Percentiles rank a stretch among this genome's conserved stretches.
Evolutionary conservation across 768 basidiomycete species (phyloP).

Genomic region (Polyporus arcularius): DNA sequence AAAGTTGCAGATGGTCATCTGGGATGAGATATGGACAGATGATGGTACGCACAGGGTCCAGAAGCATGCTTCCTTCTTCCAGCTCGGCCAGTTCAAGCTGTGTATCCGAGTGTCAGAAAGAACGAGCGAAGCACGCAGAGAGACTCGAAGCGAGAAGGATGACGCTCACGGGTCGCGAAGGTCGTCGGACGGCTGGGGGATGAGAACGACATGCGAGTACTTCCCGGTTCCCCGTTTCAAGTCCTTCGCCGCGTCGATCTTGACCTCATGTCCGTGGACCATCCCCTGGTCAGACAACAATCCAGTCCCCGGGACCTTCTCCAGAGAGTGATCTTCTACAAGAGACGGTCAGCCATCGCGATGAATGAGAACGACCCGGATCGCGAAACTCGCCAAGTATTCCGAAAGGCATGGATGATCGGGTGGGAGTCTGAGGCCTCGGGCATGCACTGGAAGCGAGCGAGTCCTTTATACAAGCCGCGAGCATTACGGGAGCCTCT

Average conservation of each 20-base stretch:
- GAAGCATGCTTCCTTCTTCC: slow-evolving; percentile 49
- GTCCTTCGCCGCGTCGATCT: slow-evolving; percentile 33
- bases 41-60: slow-evolving; percentile 39
- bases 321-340: slow-evolving; percentile 39
- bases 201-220: slow-evolving; percentile 40
- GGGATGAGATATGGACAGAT: no score
- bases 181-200: slow-evolving; percentile 47
- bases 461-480: not conserved
- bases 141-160: not conserved
- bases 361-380: not conserved
- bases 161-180: slow-evolving; percentile 41
- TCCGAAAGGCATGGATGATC: slow-evolving; percentile 35
- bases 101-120: not conserved
- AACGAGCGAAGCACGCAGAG: not conserved
- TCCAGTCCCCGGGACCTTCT: slow-evolving; percentile 43
- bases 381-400: slow-evolving; percentile 35
- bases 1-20: not conserved
- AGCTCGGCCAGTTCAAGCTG: slow-evolving; percentile 43
- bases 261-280: slow-evolving; percentile 37
- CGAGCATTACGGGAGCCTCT: no score
- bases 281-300: slow-evolving; percentile 41
- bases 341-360: no score
- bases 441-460: not conserved
- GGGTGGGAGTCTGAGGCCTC: not conserved
- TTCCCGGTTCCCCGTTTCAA: slow-evolving; percentile 42